Conservation (phyloP, 2,329 filamentous ascomycete genomes). For the Talaromyces amestolkiae region DNA sequence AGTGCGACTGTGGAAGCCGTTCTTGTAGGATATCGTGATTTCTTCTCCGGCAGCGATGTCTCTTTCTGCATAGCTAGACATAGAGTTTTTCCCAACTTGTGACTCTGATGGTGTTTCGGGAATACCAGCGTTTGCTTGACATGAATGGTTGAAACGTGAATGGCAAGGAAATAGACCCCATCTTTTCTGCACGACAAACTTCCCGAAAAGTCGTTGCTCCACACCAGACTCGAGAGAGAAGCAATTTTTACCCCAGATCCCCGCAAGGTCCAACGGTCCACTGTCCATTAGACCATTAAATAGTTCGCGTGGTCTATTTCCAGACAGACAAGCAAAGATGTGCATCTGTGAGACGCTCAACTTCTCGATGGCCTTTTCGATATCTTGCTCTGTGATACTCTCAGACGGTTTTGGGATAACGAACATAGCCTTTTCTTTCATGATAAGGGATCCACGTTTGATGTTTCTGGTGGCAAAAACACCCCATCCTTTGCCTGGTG, state of each 20-base stretch:
- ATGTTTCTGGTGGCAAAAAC: slow-evolving; percentile 9
- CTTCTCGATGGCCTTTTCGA: background rate
- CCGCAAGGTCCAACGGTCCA: background rate
- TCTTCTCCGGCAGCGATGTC: slow-evolving; percentile 11
- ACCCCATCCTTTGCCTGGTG: slow-evolving; percentile 14
- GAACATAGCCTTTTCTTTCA: background rate
- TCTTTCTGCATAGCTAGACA: slow-evolving; percentile 2
- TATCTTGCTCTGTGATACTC: background rate
- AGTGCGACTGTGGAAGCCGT: background rate
- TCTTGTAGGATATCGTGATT: slow-evolving; percentile 14
- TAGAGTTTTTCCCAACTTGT: background rate
- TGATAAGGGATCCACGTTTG: background rate
- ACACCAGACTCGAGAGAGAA: background rate
- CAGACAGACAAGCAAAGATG: background rate
- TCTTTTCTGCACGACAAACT: background rate
- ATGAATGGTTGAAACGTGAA: slow-evolving; percentile 16
- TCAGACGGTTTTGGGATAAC: background rate
- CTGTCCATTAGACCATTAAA: background rate
- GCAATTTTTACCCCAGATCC: background rate
- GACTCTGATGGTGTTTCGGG: background rate
- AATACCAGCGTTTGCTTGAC: background rate
- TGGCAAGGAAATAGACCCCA: slow-evolving; percentile 4
- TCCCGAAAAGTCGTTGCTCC: background rate
- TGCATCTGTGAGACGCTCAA: background rate
- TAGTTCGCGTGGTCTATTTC: background rate